A percentile compares a stretch with the other conserved stretches of the same genome.
These are phyloP conservation scores for Clavispora fructus DNA, from an alignment of 805 yeast species.

Conservation along the genomic window DNA sequence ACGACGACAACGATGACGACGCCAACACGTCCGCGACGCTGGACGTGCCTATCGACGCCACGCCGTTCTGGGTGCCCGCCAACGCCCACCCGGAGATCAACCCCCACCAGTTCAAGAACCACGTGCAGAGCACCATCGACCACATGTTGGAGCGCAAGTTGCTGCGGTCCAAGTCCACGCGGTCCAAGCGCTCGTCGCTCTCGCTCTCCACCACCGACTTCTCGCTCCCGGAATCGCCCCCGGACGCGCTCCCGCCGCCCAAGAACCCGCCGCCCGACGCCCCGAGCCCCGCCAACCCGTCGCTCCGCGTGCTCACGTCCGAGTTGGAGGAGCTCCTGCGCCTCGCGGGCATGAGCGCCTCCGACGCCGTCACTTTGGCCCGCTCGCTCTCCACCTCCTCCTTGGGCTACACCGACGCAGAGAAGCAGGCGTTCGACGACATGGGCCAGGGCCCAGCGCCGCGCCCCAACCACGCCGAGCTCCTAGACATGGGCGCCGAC, in stretches of 20 bases:
- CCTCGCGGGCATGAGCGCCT: conserved; percentile 70
- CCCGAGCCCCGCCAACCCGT: conserved; percentile 42
- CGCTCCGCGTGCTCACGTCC: conserved; percentile 63
- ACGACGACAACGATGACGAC: conserved; percentile 9
- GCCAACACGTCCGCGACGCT: not conserved
- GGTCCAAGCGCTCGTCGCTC: conserved; percentile 15
- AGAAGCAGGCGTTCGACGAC: conserved; percentile 38
- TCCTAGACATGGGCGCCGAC: conserved; percentile 12
- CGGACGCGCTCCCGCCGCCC: not conserved
- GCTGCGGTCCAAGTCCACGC: conserved; percentile 8
- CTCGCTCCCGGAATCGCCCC: not conserved
- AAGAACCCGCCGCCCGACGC: not conserved
- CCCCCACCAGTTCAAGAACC: conserved; percentile 75
- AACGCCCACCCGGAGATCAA: conserved; percentile 90
- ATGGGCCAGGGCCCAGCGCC: conserved; percentile 15
- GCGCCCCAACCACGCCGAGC: conserved; percentile 6
- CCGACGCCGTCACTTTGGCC: conserved; percentile 80
- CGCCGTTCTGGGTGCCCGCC: conserved; percentile 90
- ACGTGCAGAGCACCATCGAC: conserved; percentile 55
- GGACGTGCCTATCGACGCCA: conserved; percentile 18
- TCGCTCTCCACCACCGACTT: conserved; percentile 12
- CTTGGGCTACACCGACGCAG: conserved; percentile 51
- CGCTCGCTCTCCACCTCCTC: conserved; percentile 71
- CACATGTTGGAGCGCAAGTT: conserved; percentile 41
- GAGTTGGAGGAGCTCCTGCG: conserved; percentile 73